Percentiles rank a stretch among this genome's conserved stretches.
phyloP scores from a whole-genome alignment of 148 eudicot genomes.

The Limonium bicolor region DNA sequence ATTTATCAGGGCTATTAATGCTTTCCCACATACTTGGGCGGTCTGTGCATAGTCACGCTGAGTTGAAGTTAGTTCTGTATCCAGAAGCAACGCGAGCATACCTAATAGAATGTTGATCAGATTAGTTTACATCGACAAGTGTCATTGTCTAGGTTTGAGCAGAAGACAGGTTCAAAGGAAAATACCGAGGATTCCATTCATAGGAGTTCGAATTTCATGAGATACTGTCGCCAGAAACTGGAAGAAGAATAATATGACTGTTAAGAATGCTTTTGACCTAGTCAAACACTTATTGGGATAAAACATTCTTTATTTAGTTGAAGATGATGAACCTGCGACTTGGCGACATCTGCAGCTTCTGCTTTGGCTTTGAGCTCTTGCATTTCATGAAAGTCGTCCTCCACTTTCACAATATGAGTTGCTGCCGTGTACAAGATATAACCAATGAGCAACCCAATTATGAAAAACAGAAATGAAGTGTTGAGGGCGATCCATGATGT shows the following conservation, averaged over 20 bases:
- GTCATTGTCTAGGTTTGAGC: too few relatives aligned
- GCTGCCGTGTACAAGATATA: conserved; percentile 30
- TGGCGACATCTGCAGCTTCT: conserved; percentile 72
- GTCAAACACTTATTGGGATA: too few relatives aligned
- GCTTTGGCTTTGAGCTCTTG: conserved; percentile 39
- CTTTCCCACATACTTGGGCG: conserved; percentile 63
- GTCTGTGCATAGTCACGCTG: conserved; percentile 65
- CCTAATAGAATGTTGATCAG: too few relatives aligned
- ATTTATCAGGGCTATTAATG: conserved; percentile 53
- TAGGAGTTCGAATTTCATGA: conserved; percentile 69
- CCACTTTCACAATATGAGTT: conserved; percentile 38
- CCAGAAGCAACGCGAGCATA: conserved; percentile 57
- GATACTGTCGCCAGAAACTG: conserved; percentile 78
- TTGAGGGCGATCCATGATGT: conserved; percentile 28
- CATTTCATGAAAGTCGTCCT: conserved; percentile 49
- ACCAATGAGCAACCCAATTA: conserved; percentile 30
- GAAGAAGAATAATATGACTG: not conserved
- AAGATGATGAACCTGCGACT: conserved; percentile 36
- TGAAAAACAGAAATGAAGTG: conserved; percentile 14
- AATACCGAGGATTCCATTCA: conserved; percentile 65
- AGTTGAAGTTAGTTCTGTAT: conserved; percentile 55
- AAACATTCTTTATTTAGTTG: too few relatives aligned
- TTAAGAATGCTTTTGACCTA: not conserved
- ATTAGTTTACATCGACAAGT: too few relatives aligned
- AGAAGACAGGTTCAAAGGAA: not conserved